Percentiles rank a stretch among this genome's conserved stretches.
Evolutionary conservation across 2,329 filamentous ascomycete species (phyloP).

Genomic region (Aspergillus puulaauensis): DNA sequence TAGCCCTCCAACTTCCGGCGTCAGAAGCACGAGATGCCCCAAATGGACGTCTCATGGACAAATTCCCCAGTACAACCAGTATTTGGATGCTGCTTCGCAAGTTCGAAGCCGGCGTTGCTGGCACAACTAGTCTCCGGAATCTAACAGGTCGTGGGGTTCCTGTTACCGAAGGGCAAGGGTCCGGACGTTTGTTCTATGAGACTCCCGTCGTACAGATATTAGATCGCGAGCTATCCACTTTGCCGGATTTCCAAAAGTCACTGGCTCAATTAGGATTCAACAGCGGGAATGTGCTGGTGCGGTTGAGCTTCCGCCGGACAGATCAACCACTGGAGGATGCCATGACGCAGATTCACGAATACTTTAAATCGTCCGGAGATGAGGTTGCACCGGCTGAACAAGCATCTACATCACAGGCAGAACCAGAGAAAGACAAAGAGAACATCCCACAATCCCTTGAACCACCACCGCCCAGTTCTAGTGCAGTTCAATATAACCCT

Average conservation of each 20-base stretch:
- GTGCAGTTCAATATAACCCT: conserved; percentile 3
- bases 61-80: conserved; percentile 83
- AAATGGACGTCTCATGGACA: conserved; percentile 71
- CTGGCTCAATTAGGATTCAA: conserved; percentile 84
- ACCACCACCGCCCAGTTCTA: conserved; percentile 12
- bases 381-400: conserved; percentile 22
- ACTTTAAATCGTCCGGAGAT: conserved; percentile 59
- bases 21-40: conserved; percentile 64
- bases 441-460: conserved; percentile 5
- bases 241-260: conserved; percentile 84
- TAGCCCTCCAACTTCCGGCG: conserved; percentile 81
- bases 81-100: conserved; percentile 88
- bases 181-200: conserved; percentile 84
- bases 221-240: conserved; percentile 72
- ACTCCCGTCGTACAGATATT: conserved; percentile 81
- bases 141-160: conserved; percentile 82
- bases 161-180: conserved; percentile 51
- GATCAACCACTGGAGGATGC: conserved; percentile 80
- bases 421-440: conserved; percentile 8
- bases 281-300: conserved; percentile 75
- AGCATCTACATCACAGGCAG: neutral
- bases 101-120: conserved; percentile 76
- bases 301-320: conserved; percentile 73
- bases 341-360: conserved; percentile 74
- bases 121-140: conserved; percentile 64